Conservation (phyloP, 2,329 filamentous ascomycete species). For the Teratosphaeria epicoccoides region DNA sequence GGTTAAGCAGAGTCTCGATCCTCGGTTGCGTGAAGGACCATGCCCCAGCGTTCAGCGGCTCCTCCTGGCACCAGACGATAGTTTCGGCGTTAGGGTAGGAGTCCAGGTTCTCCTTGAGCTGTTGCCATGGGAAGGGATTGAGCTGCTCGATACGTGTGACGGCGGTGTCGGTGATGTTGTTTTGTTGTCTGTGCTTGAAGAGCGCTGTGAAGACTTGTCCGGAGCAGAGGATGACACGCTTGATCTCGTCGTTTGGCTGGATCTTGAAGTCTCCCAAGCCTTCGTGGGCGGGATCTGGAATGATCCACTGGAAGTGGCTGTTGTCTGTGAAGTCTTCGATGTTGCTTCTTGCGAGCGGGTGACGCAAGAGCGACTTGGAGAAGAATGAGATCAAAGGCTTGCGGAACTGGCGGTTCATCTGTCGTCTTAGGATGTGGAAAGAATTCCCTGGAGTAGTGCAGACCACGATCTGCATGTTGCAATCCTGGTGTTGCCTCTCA, state of each 20-base stretch:
- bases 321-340: slow-evolving; percentile 87
- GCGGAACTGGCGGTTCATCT: slow-evolving; percentile 98
- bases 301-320: slow-evolving; percentile 94
- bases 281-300: slow-evolving; percentile 77
- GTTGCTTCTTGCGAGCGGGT: slow-evolving; percentile 78
- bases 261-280: slow-evolving; percentile 50
- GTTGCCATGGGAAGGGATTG: slow-evolving; percentile 97
- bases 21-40: slow-evolving; percentile 97
- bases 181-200: slow-evolving; percentile 78
- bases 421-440: slow-evolving; percentile 91
- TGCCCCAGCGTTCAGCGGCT: slow-evolving; percentile 91
- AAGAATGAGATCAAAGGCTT: slow-evolving; percentile 98
- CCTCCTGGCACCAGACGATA: slow-evolving; percentile 95
- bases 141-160: slow-evolving; percentile 95
- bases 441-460: slow-evolving; percentile 93
- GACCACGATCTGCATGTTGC: slow-evolving; percentile 97
- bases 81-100: slow-evolving; percentile 95
- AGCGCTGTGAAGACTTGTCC: slow-evolving; percentile 90
- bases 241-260: slow-evolving; percentile 72
- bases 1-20: slow-evolving; percentile 89
- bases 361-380: slow-evolving; percentile 90
- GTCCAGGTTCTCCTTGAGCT: slow-evolving; percentile 93
- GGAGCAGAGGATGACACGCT: slow-evolving; percentile 86
- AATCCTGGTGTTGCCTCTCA: slow-evolving; percentile 95
- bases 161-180: slow-evolving; percentile 80